These are phyloP conservation scores for Zalaria sp. DNA, from an alignment of 2,329 filamentous ascomycete species.

Conservation along the genomic window DNA sequence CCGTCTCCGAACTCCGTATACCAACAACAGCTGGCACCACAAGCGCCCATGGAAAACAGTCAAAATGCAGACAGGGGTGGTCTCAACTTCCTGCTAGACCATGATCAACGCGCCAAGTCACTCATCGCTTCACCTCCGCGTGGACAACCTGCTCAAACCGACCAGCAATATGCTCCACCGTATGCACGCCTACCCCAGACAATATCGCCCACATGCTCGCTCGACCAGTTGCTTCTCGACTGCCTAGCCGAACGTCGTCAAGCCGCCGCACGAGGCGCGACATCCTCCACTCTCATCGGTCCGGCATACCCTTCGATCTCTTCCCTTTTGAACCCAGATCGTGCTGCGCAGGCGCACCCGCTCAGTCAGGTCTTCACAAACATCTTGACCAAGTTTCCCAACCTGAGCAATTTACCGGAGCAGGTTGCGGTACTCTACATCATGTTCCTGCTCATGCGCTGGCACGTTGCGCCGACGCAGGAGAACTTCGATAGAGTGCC, in stretches of 20 bases:
- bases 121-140: background rate
- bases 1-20: background rate
- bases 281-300: slow-evolving; percentile 53
- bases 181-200: slow-evolving; percentile 35
- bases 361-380: slow-evolving; percentile 77
- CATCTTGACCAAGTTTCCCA: slow-evolving; percentile 70
- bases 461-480: slow-evolving; percentile 65
- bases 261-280: slow-evolving; percentile 50
- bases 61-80: background rate
- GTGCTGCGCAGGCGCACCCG: slow-evolving; percentile 49
- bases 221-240: slow-evolving; percentile 67
- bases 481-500: slow-evolving; percentile 71
- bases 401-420: slow-evolving; percentile 59
- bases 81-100: background rate
- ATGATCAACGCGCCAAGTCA: background rate
- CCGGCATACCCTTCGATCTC: slow-evolving; percentile 70
- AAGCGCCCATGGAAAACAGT: background rate
- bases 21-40: slow-evolving; percentile 1
- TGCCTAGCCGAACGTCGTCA: slow-evolving; percentile 59
- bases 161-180: slow-evolving; percentile 10
- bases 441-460: slow-evolving; percentile 75
- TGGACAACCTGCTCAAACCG: background rate
- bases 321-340: slow-evolving; percentile 59
- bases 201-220: slow-evolving; percentile 54
- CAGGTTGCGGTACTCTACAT: slow-evolving; percentile 68